Conservation (phyloP, 208 protist species). For the Wallacemonas sp. region DNA sequence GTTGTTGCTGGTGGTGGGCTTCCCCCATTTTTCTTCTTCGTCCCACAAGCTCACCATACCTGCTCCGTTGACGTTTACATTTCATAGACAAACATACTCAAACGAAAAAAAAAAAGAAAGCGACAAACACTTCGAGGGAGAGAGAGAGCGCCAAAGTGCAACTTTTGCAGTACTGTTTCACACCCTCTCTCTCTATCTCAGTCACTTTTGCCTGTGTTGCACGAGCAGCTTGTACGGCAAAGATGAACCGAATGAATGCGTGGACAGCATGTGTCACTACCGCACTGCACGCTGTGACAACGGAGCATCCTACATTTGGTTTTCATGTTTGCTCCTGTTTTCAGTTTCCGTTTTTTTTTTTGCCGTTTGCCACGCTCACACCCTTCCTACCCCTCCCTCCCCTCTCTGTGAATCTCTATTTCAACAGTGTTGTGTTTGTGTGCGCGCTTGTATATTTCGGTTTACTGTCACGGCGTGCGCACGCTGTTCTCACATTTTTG, state of each 20-base stretch:
- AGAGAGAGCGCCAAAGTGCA: too few species aligned
- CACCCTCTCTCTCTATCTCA: too few species aligned
- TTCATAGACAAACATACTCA: too few species aligned
- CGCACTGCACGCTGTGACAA: too few species aligned
- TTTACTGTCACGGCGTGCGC: not conserved
- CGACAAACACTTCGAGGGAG: too few species aligned
- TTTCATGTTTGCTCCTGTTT: not conserved
- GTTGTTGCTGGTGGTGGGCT: too few species aligned
- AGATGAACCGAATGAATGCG: not conserved
- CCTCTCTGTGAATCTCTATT: too few species aligned
- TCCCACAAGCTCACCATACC: not conserved
- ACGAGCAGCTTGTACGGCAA: too few species aligned
- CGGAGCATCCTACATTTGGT: too few species aligned
- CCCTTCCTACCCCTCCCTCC: not conserved
- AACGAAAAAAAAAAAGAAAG: not conserved
- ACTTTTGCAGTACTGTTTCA: not conserved
- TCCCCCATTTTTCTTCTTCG: not conserved
- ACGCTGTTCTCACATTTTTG: not conserved
- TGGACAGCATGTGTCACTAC: not conserved
- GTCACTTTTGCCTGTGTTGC: too few species aligned
- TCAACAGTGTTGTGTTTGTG: conserved; percentile 8
- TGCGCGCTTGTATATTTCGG: conserved; percentile 9
- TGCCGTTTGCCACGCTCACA: not conserved
- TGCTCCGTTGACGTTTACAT: too few species aligned
- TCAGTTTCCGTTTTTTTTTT: not conserved